These are phyloP conservation scores for Vitis vinifera DNA, from an alignment of 164 flowering plant species.

Conservation along the genomic window DNA sequence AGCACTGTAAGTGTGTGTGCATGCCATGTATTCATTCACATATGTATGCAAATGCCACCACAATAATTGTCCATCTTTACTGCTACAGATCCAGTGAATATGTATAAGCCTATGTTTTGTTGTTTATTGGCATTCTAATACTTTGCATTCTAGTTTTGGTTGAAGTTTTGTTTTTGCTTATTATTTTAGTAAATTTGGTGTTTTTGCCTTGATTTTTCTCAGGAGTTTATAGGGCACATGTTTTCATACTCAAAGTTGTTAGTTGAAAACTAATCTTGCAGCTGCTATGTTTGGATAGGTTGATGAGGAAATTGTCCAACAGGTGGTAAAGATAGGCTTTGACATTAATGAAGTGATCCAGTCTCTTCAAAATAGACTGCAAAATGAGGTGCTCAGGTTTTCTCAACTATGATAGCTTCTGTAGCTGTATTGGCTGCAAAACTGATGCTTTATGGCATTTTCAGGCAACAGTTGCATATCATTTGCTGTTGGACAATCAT, in stretches of 20 bases:
- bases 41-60: too few species aligned
- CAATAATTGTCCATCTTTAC: too few species aligned
- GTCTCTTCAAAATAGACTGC: slow-evolving; percentile 29
- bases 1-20: too few species aligned
- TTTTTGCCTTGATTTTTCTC: not conserved
- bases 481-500: slow-evolving; percentile 35
- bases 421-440: not conserved
- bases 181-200: not conserved
- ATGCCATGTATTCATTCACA: too few species aligned
- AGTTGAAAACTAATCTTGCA: not conserved
- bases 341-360: slow-evolving; percentile 27
- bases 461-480: slow-evolving; percentile 45
- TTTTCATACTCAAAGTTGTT: not conserved
- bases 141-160: not conserved
- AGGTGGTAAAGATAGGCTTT: slow-evolving; percentile 41
- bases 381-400: slow-evolving; percentile 43
- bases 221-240: not conserved
- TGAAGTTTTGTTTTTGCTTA: not conserved
- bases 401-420: not conserved
- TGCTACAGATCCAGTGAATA: too few species aligned
- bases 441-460: slow-evolving; percentile 1
- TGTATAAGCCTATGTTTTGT: too few species aligned
- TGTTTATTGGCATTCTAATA: not conserved
- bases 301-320: slow-evolving; percentile 39
- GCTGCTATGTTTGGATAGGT: slow-evolving; percentile 20